Percentiles rank a stretch among this genome's conserved stretches.
These are phyloP conservation scores for Basipetospora sp. DNA, from an alignment of 2,329 filamentous ascomycete genomes.

Conservation along the genomic window DNA sequence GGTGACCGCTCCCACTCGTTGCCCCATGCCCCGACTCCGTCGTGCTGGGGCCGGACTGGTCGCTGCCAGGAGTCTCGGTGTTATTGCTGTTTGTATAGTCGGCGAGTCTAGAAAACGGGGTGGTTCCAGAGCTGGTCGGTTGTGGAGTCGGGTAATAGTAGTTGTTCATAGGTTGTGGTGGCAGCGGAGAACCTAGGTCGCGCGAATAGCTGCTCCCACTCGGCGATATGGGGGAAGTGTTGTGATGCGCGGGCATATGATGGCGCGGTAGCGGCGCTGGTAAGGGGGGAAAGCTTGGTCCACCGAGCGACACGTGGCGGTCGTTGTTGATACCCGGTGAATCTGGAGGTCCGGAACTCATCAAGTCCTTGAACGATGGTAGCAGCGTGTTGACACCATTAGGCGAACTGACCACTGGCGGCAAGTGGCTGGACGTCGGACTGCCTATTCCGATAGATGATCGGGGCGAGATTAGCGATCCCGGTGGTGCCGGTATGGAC, in stretches of 20 bases:
- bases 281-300: conserved; percentile 22
- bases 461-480: too few species aligned
- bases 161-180: conserved; percentile 23
- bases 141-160: conserved; percentile 21
- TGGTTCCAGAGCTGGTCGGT: conserved; percentile 5
- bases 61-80: conserved; percentile 31
- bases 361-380: conserved; percentile 1
- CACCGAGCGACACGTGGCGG: conserved; percentile 12
- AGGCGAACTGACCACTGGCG: not conserved
- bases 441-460: not conserved
- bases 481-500: too few species aligned
- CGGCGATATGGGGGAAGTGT: conserved; percentile 34
- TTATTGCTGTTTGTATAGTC: conserved; percentile 29
- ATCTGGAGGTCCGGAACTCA: not conserved
- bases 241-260: conserved; percentile 22
- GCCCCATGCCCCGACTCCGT: conserved; percentile 20
- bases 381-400: not conserved
- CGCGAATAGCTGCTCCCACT: conserved; percentile 30
- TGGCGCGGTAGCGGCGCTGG: conserved; percentile 17
- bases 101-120: conserved; percentile 1
- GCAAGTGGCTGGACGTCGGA: not conserved
- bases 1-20: not conserved
- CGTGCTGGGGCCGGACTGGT: conserved; percentile 29
- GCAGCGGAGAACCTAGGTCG: conserved; percentile 33
- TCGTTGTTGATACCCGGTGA: not conserved